Evolutionary conservation across 2,329 filamentous ascomycete species (phyloP).

Genomic region (Penicillium sumatraense): DNA sequence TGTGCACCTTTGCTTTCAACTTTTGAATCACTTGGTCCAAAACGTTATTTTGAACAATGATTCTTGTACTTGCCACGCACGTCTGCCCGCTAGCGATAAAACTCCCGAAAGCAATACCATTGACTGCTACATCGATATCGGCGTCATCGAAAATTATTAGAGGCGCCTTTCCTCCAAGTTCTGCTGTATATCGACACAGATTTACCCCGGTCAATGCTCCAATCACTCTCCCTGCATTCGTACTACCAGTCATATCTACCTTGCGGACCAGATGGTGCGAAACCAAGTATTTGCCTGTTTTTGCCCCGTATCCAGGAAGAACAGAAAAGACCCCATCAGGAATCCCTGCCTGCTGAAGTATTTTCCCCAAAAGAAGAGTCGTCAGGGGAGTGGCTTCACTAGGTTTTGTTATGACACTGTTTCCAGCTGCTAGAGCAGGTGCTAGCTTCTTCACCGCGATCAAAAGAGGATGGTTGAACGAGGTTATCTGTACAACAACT

Average conservation of each 20-base stretch:
- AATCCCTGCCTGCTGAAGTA: constrained; percentile 49
- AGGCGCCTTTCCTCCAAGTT: constrained; percentile 44
- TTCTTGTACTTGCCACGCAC: constrained; percentile 59
- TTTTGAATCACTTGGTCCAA: constrained; percentile 43
- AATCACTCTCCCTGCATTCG: constrained; percentile 39
- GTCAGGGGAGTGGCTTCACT: constrained; percentile 51
- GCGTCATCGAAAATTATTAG: constrained; percentile 40
- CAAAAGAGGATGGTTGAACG: constrained; percentile 45
- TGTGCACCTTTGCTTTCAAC: constrained; percentile 53
- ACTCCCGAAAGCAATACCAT: constrained; percentile 44
- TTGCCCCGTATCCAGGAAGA: constrained; percentile 58
- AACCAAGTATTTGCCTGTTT: constrained; percentile 46
- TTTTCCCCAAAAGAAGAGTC: constrained; percentile 42
- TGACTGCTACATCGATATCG: constrained; percentile 35
- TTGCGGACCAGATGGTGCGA: constrained; percentile 36
- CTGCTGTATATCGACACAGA: constrained; percentile 39
- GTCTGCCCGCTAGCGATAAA: constrained; percentile 62
- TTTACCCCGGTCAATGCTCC: constrained; percentile 37
- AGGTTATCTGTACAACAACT: constrained; percentile 46
- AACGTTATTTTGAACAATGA: constrained; percentile 56
- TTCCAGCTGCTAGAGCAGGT: constrained; percentile 46
- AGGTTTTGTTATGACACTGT: constrained; percentile 45
- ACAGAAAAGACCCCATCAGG: constrained; percentile 50
- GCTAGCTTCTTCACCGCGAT: constrained; percentile 46
- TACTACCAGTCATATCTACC: constrained; percentile 41